phyloP scores from a whole-genome alignment of 179 eudicot species.

The Carnegiea gigantea region DNA sequence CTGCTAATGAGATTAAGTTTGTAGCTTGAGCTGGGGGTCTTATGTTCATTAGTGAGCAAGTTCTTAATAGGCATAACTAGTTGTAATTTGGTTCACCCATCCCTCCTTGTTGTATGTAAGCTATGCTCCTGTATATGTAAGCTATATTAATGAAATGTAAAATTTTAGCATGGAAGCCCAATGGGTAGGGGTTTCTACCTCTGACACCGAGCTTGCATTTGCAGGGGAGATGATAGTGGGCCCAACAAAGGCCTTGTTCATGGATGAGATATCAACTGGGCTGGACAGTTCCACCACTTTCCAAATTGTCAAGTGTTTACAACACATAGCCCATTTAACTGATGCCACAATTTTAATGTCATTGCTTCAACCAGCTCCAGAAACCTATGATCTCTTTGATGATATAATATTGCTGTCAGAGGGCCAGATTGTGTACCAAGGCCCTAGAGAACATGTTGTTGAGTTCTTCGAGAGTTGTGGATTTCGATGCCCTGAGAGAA shows the following conservation, averaged over 20 bases:
- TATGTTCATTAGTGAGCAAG: no score
- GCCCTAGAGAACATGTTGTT: conserved; percentile 25
- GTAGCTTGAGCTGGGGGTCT: no score
- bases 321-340: conserved; percentile 34
- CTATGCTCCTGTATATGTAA: no score
- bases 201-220: background rate
- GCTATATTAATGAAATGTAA: no score
- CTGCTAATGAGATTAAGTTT: no score
- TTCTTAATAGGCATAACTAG: no score
- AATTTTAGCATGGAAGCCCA: no score
- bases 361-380: conserved; percentile 38
- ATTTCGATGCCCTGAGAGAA: conserved; percentile 30
- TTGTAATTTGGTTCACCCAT: no score
- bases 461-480: conserved; percentile 34
- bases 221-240: conserved; percentile 46
- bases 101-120: no score
- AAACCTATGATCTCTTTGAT: conserved; percentile 32
- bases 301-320: conserved; percentile 33
- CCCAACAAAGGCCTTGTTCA: conserved; percentile 33
- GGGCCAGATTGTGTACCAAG: conserved; percentile 34
- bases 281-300: conserved; percentile 41
- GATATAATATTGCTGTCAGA: conserved; percentile 34
- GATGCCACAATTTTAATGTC: conserved; percentile 33
- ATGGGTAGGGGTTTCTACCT: background rate
- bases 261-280: conserved; percentile 46